Conservation (phyloP, 371 early-diverging fungal species). For the Antonospora locustae region DNA sequence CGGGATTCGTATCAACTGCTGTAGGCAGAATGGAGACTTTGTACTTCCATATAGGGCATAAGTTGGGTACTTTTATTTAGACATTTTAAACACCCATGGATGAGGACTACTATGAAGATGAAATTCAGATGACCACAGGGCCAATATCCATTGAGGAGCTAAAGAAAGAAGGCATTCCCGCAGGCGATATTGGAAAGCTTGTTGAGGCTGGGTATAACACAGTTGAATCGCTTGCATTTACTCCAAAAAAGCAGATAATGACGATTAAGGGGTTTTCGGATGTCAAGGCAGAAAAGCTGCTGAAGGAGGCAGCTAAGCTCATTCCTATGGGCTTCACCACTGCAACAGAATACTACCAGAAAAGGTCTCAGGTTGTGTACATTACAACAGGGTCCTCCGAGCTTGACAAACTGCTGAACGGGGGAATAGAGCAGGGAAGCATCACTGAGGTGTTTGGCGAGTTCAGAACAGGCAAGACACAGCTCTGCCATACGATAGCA, state of each 20-base stretch:
- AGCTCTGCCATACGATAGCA: conserved; percentile 88
- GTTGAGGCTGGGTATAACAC: conserved; percentile 79
- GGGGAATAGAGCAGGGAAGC: conserved; percentile 89
- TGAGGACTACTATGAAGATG: too few relatives aligned
- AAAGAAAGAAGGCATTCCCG: conserved; percentile 66
- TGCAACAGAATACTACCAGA: conserved; percentile 76
- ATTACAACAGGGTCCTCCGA: conserved; percentile 85
- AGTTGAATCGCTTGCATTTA: conserved; percentile 82
- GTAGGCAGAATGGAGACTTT: too few relatives aligned
- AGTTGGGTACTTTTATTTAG: too few relatives aligned
- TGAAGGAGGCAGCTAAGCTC: conserved; percentile 76
- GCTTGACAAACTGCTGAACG: conserved; percentile 78
- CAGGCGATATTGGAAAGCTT: conserved; percentile 69
- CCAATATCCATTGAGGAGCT: conserved; percentile 48
- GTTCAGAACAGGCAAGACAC: conserved; percentile 96
- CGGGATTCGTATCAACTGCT: conserved; percentile 24
- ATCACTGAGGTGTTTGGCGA: conserved; percentile 99
- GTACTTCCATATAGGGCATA: too few relatives aligned
- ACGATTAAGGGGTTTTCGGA: conserved; percentile 91
- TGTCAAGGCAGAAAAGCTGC: conserved; percentile 86
- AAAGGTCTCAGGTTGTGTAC: conserved; percentile 67
- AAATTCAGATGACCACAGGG: too few relatives aligned
- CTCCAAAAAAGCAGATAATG: conserved; percentile 75
- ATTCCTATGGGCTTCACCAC: conserved; percentile 91
- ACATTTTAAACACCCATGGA: too few relatives aligned